A percentile compares a stretch with the other conserved stretches of the same genome.
Evolutionary conservation across 1,139 yeast species (phyloP).

Genomic region (Yamadazyma jaroonii): DNA sequence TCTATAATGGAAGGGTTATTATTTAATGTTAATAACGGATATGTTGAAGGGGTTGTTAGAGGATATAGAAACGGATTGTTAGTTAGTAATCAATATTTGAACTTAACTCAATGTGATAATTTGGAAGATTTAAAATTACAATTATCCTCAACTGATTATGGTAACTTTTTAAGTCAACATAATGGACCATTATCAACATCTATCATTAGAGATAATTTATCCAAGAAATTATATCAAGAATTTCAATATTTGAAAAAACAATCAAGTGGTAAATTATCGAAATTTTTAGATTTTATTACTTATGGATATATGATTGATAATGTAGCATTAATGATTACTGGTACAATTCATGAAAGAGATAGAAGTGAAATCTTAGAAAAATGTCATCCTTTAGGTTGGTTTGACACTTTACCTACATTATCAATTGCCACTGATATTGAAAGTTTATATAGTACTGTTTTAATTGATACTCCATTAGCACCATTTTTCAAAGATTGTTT

Average conservation of each 20-base stretch:
- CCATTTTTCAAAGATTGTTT: constrained; percentile 92
- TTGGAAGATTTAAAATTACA: constrained; percentile 92
- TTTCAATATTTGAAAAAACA: constrained; percentile 84
- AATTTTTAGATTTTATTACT: constrained; percentile 86
- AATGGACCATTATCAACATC: constrained; percentile 82
- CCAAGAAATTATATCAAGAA: constrained; percentile 73
- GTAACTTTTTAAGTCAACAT: constrained; percentile 80
- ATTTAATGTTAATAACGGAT: constrained; percentile 87
- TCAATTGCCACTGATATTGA: constrained; percentile 94
- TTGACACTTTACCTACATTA: constrained; percentile 93
- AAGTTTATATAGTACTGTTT: constrained; percentile 87
- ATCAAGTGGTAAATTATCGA: constrained; percentile 74
- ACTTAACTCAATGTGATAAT: constrained; percentile 93
- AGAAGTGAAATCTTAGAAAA: constrained; percentile 80
- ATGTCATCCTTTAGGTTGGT: constrained; percentile 98
- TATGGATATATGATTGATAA: constrained; percentile 99
- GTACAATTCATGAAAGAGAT: constrained; percentile 94
- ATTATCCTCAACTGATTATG: constrained; percentile 93
- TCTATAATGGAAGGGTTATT: constrained; percentile 23
- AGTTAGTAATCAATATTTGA: constrained; percentile 75
- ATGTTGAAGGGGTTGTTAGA: constrained; percentile 89
- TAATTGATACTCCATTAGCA: constrained; percentile 95
- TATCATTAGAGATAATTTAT: constrained; percentile 74
- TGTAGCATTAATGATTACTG: constrained; percentile 93
- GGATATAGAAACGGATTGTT: constrained; percentile 89